phyloP scores from a whole-genome alignment of 257 asterid species.

The Nicotiana attenuata region DNA sequence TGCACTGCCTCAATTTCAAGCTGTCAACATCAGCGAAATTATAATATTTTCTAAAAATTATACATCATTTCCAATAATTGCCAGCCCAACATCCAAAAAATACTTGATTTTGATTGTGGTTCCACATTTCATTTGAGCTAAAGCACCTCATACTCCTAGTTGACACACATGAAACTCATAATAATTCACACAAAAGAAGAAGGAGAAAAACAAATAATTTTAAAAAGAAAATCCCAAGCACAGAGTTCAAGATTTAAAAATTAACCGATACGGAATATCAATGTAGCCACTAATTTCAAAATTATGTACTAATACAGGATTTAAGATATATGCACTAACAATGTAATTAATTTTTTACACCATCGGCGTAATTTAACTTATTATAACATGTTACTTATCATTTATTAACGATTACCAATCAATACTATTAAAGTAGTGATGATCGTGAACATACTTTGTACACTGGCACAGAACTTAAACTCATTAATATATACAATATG shows the following conservation, averaged over 20 bases:
- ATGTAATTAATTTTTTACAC: no score
- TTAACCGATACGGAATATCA: not conserved
- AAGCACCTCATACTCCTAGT: not conserved
- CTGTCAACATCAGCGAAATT: not conserved
- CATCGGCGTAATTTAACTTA: no score
- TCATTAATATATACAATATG: no score
- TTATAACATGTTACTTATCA: no score
- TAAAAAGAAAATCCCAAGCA: not conserved
- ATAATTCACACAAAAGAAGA: not conserved
- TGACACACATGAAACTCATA: not conserved
- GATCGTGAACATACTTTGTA: no score
- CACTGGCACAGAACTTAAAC: no score
- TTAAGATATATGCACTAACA: no score
- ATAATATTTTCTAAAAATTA: no score
- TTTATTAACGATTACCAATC: no score
- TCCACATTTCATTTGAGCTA: not conserved
- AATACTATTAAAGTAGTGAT: no score
- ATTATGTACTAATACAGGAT: no score
- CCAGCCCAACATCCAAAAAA: not conserved
- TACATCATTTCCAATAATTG: not conserved
- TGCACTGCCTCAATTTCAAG: not conserved
- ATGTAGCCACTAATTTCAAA: not conserved
- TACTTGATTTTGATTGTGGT: no score
- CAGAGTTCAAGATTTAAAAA: not conserved
- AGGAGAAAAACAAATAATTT: not conserved